Conservation (phyloP, 495 filamentous ascomycete species). For the Pseudoneurospora amorphoporcata region DNA sequence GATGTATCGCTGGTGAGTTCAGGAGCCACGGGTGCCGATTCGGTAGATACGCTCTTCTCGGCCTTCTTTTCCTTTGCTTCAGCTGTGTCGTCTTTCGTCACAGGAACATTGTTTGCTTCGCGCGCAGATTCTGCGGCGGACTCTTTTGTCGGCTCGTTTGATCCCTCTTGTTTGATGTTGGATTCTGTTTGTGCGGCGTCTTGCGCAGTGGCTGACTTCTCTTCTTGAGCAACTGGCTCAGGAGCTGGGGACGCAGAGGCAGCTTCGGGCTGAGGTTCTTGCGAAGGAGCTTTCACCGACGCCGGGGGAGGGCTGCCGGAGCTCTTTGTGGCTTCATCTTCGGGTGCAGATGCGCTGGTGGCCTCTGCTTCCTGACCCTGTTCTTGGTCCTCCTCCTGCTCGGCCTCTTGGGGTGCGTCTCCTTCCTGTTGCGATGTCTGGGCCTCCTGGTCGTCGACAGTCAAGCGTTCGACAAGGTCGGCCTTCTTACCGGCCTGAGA, state of each 20-base stretch:
- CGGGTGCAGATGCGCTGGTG: conserved; percentile 5
- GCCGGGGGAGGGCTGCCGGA: not conserved
- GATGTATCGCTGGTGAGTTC: conserved; percentile 45
- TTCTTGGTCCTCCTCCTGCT: not conserved
- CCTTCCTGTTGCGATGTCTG: not conserved
- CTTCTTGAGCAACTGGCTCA: not conserved
- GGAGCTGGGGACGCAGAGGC: not conserved
- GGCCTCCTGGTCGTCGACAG: conserved; percentile 17
- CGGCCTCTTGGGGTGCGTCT: not conserved
- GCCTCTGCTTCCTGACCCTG: conserved; percentile 1
- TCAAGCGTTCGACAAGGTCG: conserved; percentile 44
- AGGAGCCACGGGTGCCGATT: conserved; percentile 1
- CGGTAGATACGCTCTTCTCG: conserved; percentile 1
- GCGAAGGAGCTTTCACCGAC: conserved; percentile 4
- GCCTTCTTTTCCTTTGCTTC: not conserved
- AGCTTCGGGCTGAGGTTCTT: not conserved
- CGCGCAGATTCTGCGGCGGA: not conserved
- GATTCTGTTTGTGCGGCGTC: not conserved
- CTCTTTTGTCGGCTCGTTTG: not conserved
- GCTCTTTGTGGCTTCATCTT: conserved; percentile 6
- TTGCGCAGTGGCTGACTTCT: not conserved
- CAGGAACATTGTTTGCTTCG: not conserved
- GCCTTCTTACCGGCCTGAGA: conserved; percentile 47
- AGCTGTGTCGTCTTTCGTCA: not conserved
- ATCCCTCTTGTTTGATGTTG: not conserved